Conservation (phyloP, 768 basidiomycete genomes). For the Mycena capillaripes region DNA sequence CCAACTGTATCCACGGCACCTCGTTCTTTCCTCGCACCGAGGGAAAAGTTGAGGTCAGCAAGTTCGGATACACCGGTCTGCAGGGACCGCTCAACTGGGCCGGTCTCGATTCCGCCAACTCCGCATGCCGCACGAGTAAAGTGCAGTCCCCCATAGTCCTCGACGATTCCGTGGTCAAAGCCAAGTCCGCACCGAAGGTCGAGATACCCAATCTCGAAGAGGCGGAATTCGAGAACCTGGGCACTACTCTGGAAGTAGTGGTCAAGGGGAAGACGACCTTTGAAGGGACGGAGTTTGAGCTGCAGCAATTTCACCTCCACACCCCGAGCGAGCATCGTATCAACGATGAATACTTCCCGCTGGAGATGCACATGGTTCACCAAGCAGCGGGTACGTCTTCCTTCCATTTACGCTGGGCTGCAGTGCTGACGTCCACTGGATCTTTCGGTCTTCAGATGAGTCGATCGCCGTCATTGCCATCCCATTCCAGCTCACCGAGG, state of each 20-base stretch:
- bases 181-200: constrained; percentile 24
- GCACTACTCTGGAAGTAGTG: constrained; percentile 35
- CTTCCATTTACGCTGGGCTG: background rate
- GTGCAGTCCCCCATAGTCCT: constrained; percentile 36
- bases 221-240: constrained; percentile 35
- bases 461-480: constrained; percentile 36
- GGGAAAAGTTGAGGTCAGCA: constrained; percentile 29
- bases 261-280: constrained; percentile 30
- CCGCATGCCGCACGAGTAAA: constrained; percentile 29
- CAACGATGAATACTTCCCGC: constrained; percentile 37
- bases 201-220: constrained; percentile 30
- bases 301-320: constrained; percentile 37
- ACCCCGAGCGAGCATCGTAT: constrained; percentile 38
- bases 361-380: constrained; percentile 38
- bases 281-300: constrained; percentile 31
- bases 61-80: constrained; percentile 35
- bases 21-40: constrained; percentile 24
- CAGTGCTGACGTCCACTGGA: background rate
- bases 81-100: constrained; percentile 37
- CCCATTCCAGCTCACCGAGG: constrained; percentile 37
- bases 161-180: constrained; percentile 23
- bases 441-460: constrained; percentile 7
- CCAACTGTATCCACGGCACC: constrained; percentile 35
- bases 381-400: constrained; percentile 24
- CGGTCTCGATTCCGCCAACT: constrained; percentile 28